These are phyloP conservation scores for Gentiana macrophylla DNA, from an alignment of 257 asterid genomes.

Conservation along the genomic window DNA sequence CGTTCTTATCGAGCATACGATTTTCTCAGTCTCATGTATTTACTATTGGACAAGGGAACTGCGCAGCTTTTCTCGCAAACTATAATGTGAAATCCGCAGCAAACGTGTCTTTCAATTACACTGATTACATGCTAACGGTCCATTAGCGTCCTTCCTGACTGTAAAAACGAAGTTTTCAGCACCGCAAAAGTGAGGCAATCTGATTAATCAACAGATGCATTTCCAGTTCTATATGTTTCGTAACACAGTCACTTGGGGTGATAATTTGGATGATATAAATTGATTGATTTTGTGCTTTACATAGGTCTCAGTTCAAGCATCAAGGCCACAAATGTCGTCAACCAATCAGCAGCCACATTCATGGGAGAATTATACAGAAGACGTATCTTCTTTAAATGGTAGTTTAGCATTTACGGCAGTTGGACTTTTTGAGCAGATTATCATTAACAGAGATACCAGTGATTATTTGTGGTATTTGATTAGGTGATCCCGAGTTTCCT, in stretches of 20 bases:
- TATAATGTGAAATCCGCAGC: constrained; percentile 32
- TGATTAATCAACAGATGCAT: background rate
- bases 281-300: constrained; percentile 1
- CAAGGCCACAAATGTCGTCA: constrained; percentile 28
- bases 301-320: constrained; percentile 41
- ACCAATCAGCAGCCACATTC: constrained; percentile 26
- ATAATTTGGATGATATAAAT: background rate
- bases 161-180: constrained; percentile 46
- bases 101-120: constrained; percentile 34
- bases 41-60: constrained; percentile 28
- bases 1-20: background rate
- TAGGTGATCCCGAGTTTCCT: constrained; percentile 23
- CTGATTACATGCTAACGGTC: constrained; percentile 60
- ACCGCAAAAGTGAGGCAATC: constrained; percentile 40
- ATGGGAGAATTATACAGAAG: constrained; percentile 52
- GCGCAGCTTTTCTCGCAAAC: constrained; percentile 62
- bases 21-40: constrained; percentile 40
- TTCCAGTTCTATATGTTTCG: background rate
- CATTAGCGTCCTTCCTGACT: constrained; percentile 64
- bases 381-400: constrained; percentile 26
- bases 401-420: constrained; percentile 25
- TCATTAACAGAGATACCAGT: constrained; percentile 48
- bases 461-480: constrained; percentile 69
- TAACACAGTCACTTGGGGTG: background rate
- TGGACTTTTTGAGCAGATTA: constrained; percentile 58